These are phyloP conservation scores for Solanum pimpinellifolium DNA, from an alignment of 257 asterid species.

Conservation along the genomic window DNA sequence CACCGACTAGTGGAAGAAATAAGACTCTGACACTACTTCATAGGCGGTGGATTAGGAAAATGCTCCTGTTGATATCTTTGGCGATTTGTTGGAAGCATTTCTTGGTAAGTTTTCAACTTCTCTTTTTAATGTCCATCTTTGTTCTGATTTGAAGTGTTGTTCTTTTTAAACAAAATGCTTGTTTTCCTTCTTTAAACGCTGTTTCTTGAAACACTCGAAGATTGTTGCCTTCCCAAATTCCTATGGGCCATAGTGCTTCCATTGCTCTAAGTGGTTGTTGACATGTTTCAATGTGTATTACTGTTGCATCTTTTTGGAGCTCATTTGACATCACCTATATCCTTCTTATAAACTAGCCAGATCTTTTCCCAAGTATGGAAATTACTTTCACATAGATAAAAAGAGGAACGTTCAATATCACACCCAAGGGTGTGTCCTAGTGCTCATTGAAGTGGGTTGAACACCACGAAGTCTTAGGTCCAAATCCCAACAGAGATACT, in stretches of 20 bases:
- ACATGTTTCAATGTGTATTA: neutral
- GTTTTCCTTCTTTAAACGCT: neutral
- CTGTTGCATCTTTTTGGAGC: neutral
- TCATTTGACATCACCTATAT: neutral
- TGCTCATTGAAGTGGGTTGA: neutral
- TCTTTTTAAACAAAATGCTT: neutral
- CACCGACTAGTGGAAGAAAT: neutral
- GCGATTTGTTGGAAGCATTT: constrained; percentile 55
- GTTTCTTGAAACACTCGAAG: neutral
- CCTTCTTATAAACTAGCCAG: neutral
- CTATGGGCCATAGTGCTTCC: neutral
- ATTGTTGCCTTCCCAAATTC: neutral
- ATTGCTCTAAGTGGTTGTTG: neutral
- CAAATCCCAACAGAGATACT: neutral
- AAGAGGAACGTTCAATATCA: neutral
- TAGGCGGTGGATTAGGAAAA: constrained; percentile 52
- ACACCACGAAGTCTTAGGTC: neutral
- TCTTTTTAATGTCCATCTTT: neutral
- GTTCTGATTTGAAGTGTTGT: neutral
- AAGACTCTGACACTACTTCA: neutral
- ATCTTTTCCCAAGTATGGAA: neutral
- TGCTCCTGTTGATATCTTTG: constrained; percentile 36
- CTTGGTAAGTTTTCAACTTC: constrained; percentile 28
- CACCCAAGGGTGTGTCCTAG: neutral
- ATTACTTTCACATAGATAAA: neutral